A percentile compares a stretch with the other conserved stretches of the same genome.
These are phyloP conservation scores for Cercospora beticola DNA, from an alignment of 2,329 filamentous ascomycete genomes.

Conservation along the genomic window DNA sequence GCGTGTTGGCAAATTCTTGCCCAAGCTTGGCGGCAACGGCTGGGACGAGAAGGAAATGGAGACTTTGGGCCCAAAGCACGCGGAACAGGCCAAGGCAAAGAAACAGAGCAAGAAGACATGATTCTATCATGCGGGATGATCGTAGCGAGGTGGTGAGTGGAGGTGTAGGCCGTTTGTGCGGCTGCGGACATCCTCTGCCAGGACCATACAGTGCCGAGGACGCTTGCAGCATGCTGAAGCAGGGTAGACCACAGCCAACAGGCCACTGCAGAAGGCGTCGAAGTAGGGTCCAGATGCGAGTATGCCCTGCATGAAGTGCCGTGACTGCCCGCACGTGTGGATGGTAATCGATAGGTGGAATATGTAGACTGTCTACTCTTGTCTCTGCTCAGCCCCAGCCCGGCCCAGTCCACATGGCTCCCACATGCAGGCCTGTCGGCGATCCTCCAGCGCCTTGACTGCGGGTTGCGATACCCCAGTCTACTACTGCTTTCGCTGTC, in stretches of 20 bases:
- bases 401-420: conserved; percentile 2
- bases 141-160: not conserved
- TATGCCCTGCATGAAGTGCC: not conserved
- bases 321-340: not conserved
- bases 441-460: not conserved
- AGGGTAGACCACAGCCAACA: not conserved
- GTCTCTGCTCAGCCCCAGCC: conserved; percentile 1
- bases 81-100: conserved; percentile 16
- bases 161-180: not conserved
- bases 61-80: conserved; percentile 21
- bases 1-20: conserved; percentile 80
- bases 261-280: not conserved
- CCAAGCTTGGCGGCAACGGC: conserved; percentile 46
- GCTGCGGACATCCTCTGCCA: not conserved
- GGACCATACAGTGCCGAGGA: not conserved
- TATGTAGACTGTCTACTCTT: not conserved
- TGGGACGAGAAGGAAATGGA: conserved; percentile 37
- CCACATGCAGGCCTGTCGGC: not conserved
- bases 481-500: not conserved
- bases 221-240: not conserved
- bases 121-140: not conserved
- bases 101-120: conserved; percentile 6
- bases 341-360: conserved; percentile 1
- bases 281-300: not conserved
- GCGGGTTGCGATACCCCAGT: not conserved